Conservation (phyloP, 2,329 filamentous ascomycete genomes). For the Fusarium sulawesiense region DNA sequence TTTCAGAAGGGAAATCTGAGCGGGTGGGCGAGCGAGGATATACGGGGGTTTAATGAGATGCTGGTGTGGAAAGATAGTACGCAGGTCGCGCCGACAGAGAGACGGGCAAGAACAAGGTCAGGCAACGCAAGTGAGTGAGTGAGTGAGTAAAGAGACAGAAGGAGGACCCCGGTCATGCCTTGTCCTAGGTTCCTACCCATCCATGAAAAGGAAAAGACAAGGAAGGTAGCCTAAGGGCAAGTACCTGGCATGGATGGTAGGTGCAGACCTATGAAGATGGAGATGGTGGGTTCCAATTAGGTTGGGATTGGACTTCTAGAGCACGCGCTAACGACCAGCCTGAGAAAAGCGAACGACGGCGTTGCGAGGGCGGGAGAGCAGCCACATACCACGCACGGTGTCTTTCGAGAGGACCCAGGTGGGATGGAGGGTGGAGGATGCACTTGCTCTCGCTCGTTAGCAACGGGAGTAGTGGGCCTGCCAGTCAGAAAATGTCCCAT, state of each 20-base stretch:
- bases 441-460: constrained; percentile 24
- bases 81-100: constrained; percentile 37
- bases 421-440: constrained; percentile 38
- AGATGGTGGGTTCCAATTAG: constrained; percentile 36
- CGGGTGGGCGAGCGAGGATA: constrained; percentile 42
- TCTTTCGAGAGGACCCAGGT: constrained; percentile 38
- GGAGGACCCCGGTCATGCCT: constrained; percentile 2
- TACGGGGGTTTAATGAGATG: constrained; percentile 52
- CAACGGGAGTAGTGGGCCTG: constrained; percentile 33
- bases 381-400: constrained; percentile 48
- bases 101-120: constrained; percentile 21
- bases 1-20: constrained; percentile 46
- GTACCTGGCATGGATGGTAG: constrained; percentile 21
- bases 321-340: constrained; percentile 39
- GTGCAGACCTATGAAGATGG: constrained; percentile 21
- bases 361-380: constrained; percentile 40
- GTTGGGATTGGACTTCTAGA: constrained; percentile 37
- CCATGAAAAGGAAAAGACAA: constrained; percentile 39
- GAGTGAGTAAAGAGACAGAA: constrained; percentile 29
- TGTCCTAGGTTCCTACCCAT: constrained; percentile 9
- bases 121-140: constrained; percentile 16
- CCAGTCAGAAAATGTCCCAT: constrained; percentile 14
- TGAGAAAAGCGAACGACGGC: constrained; percentile 37
- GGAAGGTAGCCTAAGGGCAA: constrained; percentile 37
- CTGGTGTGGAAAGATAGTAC: constrained; percentile 38